Conservation (phyloP, 164 flowering plant genomes). For the Dillenia suffruticosa region DNA sequence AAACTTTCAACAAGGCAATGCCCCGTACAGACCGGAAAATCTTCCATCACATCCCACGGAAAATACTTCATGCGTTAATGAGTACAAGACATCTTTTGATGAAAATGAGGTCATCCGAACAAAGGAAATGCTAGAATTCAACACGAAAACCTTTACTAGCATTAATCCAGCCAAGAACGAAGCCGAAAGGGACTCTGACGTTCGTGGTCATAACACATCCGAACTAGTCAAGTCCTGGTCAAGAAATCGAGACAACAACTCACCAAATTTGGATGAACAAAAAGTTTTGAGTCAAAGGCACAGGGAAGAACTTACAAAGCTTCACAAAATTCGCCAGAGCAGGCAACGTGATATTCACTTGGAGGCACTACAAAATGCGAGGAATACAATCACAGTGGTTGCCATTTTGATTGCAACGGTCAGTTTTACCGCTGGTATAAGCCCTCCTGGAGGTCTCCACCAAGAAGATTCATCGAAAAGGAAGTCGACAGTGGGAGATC, state of each 20-base stretch:
- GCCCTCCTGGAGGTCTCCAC: constrained; percentile 26
- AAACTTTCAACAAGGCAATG: too few species aligned
- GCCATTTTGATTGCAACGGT: constrained; percentile 23
- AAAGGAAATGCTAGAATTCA: too few species aligned
- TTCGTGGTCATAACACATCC: too few species aligned
- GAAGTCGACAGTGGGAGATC: background rate
- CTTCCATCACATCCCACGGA: background rate
- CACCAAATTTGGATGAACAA: background rate
- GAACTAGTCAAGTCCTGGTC: background rate
- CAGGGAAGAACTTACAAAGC: background rate
- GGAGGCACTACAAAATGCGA: constrained; percentile 21
- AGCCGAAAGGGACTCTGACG: too few species aligned
- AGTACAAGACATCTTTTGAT: too few species aligned
- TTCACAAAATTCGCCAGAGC: background rate
- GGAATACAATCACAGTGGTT: constrained; percentile 22
- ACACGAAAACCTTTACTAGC: too few species aligned
- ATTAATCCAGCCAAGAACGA: too few species aligned
- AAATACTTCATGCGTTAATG: too few species aligned
- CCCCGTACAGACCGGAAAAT: background rate
- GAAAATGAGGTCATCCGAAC: too few species aligned
- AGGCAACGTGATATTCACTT: constrained; percentile 7
- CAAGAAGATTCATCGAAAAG: constrained; percentile 14
- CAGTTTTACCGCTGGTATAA: constrained; percentile 16
- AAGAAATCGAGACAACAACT: background rate
- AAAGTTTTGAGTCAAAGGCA: background rate